Evolutionary conservation across 371 early-diverging fungal species (phyloP), one percentile per base, ranked within the genome.

Genomic region (Syncephalastrum contaminatum): DNA sequence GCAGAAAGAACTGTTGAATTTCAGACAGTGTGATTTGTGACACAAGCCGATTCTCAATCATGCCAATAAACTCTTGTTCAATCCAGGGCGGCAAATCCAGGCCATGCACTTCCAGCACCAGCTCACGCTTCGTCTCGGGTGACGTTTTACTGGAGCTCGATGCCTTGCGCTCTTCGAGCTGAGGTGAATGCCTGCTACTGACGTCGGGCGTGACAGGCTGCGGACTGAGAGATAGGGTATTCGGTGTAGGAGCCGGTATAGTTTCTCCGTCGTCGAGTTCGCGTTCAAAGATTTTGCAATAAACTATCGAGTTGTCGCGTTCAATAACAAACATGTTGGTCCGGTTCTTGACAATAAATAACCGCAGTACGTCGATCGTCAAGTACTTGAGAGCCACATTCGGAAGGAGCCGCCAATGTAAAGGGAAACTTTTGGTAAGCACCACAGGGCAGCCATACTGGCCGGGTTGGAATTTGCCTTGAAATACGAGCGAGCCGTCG

Each of bases 371-470:
- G 40, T 73, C 63, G 10, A 81, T 64, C 2, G 80, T 62, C 12
- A 91, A 66, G 30, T 71, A 73, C 48, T 81, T 87, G n/a, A 88
- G 63, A 1, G 92, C 90, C 30, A 80, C 80, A 16, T 76, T 72
- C 0, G 89, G 84, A 45, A 73, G 81, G 27, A 94, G 60, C 3
- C 94, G 80, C 87, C 88, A 88, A 56, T 92, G 93, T 3, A 92
- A 58, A 1, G 86, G 82, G 59, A 93, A 89, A n/a, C 70, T 63
- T 42, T 75, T 78, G 1, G 72, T 75, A 56, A 78, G 86, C 13
- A 89, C 81, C 7, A 85, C 50, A 0, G 90, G 87, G 47, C 91
- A 91, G 16, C 86, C 75, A 62, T 90, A 91, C 50, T 88, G 87
- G 1, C 89, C 90, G 2, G 80, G 82, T 10, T 52, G 57, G 54